Percentiles rank a stretch among this genome's conserved stretches.
phyloP scores from a whole-genome alignment of 306 rosid species.

The Vigna mungo region DNA sequence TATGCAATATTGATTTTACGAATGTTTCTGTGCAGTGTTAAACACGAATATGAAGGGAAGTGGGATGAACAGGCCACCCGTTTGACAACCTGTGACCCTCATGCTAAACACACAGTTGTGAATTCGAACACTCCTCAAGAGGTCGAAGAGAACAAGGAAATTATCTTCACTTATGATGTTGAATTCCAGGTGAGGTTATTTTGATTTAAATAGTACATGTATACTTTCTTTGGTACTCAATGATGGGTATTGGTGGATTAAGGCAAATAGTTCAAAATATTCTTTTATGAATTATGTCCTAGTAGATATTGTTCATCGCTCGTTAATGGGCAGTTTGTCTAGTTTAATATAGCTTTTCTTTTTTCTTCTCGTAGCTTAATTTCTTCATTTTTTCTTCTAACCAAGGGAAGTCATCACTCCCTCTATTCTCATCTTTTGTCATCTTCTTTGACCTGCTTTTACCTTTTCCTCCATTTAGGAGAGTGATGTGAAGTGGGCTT shows the following conservation, averaged over 20 bases:
- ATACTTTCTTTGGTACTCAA: background rate
- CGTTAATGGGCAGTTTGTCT: background rate
- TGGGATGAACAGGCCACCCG: slow-evolving; percentile 81
- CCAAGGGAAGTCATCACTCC: background rate
- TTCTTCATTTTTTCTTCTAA: background rate
- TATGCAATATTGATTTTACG: slow-evolving; percentile 37
- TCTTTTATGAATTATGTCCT: slow-evolving; percentile 7
- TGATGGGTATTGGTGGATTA: background rate
- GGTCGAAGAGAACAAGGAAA: slow-evolving; percentile 84
- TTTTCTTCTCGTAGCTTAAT: background rate
- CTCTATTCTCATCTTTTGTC: background rate
- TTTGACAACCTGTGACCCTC: slow-evolving; percentile 92
- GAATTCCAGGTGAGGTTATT: slow-evolving; percentile 79
- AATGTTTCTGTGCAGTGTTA: slow-evolving; percentile 67
- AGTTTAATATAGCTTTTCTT: background rate
- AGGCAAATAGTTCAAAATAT: slow-evolving; percentile 11
- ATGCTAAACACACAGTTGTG: slow-evolving; percentile 78
- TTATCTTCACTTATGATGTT: slow-evolving; percentile 89
- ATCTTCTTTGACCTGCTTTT: slow-evolving; percentile 34
- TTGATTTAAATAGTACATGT: slow-evolving; percentile 1
- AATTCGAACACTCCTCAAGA: slow-evolving; percentile 94
- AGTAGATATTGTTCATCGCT: slow-evolving; percentile 19
- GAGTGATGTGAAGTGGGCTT: slow-evolving; percentile 99
- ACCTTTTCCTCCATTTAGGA: slow-evolving; percentile 57
- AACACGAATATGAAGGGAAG: slow-evolving; percentile 90